Percentiles rank a stretch among this genome's conserved stretches.
Conservation (phyloP, 768 basidiomycete genomes). For the Russula foetens region DNA sequence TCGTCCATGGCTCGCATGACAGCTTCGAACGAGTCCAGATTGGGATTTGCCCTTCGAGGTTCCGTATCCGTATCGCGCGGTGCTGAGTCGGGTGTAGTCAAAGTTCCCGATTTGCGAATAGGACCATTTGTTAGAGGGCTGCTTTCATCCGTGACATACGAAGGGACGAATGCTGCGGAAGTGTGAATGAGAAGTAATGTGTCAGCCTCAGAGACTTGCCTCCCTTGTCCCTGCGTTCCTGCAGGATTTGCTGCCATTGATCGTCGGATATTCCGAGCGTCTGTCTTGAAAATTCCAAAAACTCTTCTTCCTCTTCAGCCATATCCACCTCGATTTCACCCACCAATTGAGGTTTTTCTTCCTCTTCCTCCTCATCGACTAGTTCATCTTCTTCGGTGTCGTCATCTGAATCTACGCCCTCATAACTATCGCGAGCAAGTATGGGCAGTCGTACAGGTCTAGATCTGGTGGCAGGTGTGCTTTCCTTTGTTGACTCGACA, state of each 20-base stretch:
- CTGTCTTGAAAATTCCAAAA: slow-evolving; percentile 90
- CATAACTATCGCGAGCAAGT: slow-evolving; percentile 75
- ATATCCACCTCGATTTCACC: slow-evolving; percentile 86
- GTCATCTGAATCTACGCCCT: slow-evolving; percentile 91
- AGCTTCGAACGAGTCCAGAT: slow-evolving; percentile 86
- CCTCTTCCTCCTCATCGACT: slow-evolving; percentile 56
- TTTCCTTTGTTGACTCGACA: neutral
- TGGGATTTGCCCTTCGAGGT: slow-evolving; percentile 45
- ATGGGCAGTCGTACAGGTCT: slow-evolving; percentile 66
- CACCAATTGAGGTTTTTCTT: slow-evolving; percentile 75
- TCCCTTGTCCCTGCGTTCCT: slow-evolving; percentile 68
- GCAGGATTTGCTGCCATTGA: slow-evolving; percentile 85
- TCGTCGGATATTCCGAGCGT: slow-evolving; percentile 80
- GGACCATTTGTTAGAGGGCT: neutral
- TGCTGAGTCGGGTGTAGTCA: neutral
- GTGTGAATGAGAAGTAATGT: neutral
- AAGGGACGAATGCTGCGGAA: slow-evolving; percentile 23
- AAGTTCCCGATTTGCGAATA: neutral
- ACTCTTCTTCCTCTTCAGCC: slow-evolving; percentile 90
- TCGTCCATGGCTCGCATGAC: slow-evolving; percentile 96
- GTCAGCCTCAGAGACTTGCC: slow-evolving; percentile 44
- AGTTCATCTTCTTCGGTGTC: slow-evolving; percentile 58
- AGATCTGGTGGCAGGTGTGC: slow-evolving; percentile 14
- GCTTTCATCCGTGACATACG: slow-evolving; percentile 15
- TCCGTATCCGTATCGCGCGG: slow-evolving; percentile 22